Percentiles rank a stretch among this genome's conserved stretches.
These are phyloP conservation scores for Saturnispora halmiae DNA, from an alignment of 805 yeast genomes.

Conservation along the genomic window DNA sequence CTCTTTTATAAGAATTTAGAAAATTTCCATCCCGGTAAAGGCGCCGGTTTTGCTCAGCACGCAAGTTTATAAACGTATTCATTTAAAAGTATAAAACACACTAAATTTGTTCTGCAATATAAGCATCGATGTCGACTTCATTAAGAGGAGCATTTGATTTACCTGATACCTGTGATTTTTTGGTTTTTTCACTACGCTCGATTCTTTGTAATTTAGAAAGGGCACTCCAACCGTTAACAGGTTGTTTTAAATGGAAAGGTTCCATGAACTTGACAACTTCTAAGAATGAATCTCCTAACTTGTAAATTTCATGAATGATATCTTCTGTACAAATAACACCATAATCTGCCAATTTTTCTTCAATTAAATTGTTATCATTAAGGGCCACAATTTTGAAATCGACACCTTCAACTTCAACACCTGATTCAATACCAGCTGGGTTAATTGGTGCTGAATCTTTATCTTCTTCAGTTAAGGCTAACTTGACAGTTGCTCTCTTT, in stretches of 20 bases:
- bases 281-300: constrained; percentile 58
- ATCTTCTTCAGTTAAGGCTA: constrained; percentile 17
- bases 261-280: constrained; percentile 50
- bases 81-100: constrained; percentile 29
- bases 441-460: constrained; percentile 8
- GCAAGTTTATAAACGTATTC: constrained; percentile 8
- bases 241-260: constrained; percentile 63
- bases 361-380: constrained; percentile 68
- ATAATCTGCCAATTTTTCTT: constrained; percentile 57
- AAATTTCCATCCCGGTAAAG: not conserved
- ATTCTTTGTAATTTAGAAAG: constrained; percentile 58
- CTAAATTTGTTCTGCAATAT: constrained; percentile 50
- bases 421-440: constrained; percentile 11
- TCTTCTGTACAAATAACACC: constrained; percentile 78
- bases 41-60: constrained; percentile 2
- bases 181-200: constrained; percentile 44
- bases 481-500: constrained; percentile 58
- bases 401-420: constrained; percentile 11
- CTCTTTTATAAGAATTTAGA: not conserved
- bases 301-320: constrained; percentile 58
- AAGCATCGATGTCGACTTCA: constrained; percentile 65
- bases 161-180: constrained; percentile 40
- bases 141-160: constrained; percentile 56
- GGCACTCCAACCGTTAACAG: constrained; percentile 69
- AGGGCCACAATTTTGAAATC: constrained; percentile 34